Evolutionary conservation across 768 basidiomycete species (phyloP).

Genomic region (Suillus ampliporus): DNA sequence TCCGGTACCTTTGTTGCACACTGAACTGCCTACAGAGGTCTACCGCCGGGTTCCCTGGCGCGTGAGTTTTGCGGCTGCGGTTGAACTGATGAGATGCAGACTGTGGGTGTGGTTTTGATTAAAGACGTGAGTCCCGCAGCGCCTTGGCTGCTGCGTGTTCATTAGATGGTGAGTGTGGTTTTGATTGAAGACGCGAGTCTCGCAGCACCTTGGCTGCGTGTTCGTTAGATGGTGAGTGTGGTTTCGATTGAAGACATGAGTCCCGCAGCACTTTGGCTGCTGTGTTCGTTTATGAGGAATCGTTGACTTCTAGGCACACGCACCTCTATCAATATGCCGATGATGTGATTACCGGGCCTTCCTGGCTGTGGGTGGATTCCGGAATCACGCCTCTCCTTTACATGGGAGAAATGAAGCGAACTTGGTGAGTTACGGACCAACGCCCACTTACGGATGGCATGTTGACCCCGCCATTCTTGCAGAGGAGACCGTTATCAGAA

Average conservation of each 20-base stretch:
- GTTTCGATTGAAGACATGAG: no score
- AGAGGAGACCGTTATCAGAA: no score
- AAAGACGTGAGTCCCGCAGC: conserved; percentile 50
- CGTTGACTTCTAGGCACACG: conserved; percentile 11
- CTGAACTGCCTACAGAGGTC: conserved; percentile 23
- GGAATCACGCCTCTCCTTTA: conserved; percentile 66
- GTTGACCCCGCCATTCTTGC: no score
- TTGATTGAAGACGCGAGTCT: conserved; percentile 61
- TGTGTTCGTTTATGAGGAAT: no score
- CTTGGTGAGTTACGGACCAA: conserved; percentile 36
- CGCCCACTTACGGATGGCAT: neutral
- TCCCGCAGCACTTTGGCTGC: no score
- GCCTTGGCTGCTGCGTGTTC: neutral
- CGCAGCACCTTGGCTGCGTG: neutral
- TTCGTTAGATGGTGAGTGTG: no score
- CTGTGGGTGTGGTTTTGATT: conserved; percentile 66
- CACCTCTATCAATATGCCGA: conserved; percentile 51
- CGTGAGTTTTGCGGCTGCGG: neutral
- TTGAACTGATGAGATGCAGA: conserved; percentile 44
- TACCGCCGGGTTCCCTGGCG: conserved; percentile 12
- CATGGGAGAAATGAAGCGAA: conserved; percentile 53
- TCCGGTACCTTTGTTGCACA: conserved; percentile 37
- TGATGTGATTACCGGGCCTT: conserved; percentile 41
- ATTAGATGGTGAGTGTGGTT: no score
- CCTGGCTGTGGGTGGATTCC: conserved; percentile 63